Evolutionary conservation across 352 stramenopile species (phyloP).

Genomic region (Phytophthora fragariae): DNA sequence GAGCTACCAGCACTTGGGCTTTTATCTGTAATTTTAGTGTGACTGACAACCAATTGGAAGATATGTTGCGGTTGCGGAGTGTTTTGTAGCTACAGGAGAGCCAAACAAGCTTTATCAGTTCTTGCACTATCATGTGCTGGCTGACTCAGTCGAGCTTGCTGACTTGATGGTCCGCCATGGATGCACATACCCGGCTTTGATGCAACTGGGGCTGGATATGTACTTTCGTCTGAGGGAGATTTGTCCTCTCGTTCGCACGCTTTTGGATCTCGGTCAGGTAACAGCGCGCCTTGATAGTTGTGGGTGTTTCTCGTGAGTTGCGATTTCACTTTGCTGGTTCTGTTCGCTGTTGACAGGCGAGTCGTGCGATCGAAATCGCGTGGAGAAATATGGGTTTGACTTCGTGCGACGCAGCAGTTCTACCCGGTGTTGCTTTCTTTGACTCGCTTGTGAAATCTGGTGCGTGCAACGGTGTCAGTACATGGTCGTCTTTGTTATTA

Average conservation of each 20-base stretch:
- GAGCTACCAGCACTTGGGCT: constrained; percentile 21
- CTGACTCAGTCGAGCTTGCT: constrained; percentile 67
- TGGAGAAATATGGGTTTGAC: constrained; percentile 52
- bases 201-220: constrained; percentile 77
- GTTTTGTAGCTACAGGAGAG: constrained; percentile 54
- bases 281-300: not conserved
- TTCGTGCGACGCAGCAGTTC: constrained; percentile 46
- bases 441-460: constrained; percentile 48
- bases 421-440: constrained; percentile 58
- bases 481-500: not conserved
- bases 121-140: constrained; percentile 63
- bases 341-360: constrained; percentile 33
- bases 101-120: constrained; percentile 71
- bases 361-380: constrained; percentile 56
- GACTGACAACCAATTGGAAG: constrained; percentile 39
- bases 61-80: constrained; percentile 60
- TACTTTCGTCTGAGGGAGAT: constrained; percentile 64
- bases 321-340: not conserved
- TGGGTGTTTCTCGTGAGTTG: not conserved
- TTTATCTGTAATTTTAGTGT: not conserved
- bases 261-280: constrained; percentile 64
- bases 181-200: constrained; percentile 34
- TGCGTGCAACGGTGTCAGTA: constrained; percentile 1
- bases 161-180: constrained; percentile 54
- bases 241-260: constrained; percentile 49